Evolutionary conservation across 441 rosid genomes (phyloP), one percentile per base, ranked within the genome.

Genomic region (Croton laevigatus): DNA sequence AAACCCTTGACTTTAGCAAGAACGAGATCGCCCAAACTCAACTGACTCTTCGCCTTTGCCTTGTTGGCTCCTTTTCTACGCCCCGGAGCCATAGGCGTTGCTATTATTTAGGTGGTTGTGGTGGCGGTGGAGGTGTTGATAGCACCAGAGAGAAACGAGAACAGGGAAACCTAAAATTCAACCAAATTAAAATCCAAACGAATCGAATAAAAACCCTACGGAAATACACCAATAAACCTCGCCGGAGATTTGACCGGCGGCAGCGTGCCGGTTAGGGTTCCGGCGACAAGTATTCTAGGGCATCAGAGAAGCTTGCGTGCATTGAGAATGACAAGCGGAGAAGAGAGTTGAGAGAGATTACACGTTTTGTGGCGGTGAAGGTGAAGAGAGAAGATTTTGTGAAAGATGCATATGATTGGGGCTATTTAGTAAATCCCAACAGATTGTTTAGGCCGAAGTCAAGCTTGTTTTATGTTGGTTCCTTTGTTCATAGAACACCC

Each of bases 1-100:
- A 87, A 89, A 20, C 99, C 99, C 87, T 96, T 91, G 82, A 96
- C 98, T 83, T 90, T 96, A 74, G 99, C 98, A 46, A 93, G 96
- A 65, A 96, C 97, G 62, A 91, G 98, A 96, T 93, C 98, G 76
- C 98, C 98, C 76, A 91, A 71, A 70, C 91, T 81, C 84, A 96
- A 84, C 74, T 87, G 85, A 66, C 80, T 84, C 82, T 89, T 89
- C 23, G 78, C 81, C 70, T 82, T 90, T 17, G 80, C 80, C 77
- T 90, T 94, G 81, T 77, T 91, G 71, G 81, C 93, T 85, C 96
- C 99, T 82, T 71, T 93, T 84, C 75, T 91, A 85, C 99, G 96
- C 86, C 91, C 84, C 75, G 95, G 91, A 80, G 97, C 98, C 98
- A 91, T 96, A 77, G 83, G 83, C 87, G 79, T 61, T 16, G 37